Evolutionary conservation across 2,329 filamentous ascomycete species (phyloP).

Genomic region (Fonsecaea nubica): DNA sequence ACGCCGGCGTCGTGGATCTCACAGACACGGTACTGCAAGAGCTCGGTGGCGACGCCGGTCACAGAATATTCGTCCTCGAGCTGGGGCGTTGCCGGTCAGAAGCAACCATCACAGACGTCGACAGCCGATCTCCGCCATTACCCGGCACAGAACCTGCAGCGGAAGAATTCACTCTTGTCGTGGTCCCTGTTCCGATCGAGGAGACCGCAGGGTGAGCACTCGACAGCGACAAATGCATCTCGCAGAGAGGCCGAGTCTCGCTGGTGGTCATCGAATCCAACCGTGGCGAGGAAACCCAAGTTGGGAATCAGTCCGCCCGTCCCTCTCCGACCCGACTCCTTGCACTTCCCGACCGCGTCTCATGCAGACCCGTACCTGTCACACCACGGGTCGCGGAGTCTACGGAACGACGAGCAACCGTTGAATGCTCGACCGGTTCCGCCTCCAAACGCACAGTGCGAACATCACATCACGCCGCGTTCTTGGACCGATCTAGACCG

Average conservation of each 20-base stretch:
- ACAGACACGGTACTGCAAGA: background rate
- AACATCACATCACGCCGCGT: background rate
- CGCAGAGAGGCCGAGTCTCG: background rate
- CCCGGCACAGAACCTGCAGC: background rate
- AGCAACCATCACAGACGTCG: background rate
- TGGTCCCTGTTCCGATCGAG: slow-evolving; percentile 20
- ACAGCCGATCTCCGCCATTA: background rate
- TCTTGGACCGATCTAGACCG: slow-evolving; percentile 20
- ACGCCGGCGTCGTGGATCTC: slow-evolving; percentile 13
- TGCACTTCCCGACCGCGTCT: slow-evolving; percentile 51
- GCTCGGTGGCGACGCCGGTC: slow-evolving; percentile 7
- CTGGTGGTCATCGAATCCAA: slow-evolving; percentile 7
- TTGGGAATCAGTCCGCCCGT: slow-evolving; percentile 18
- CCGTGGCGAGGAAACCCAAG: background rate
- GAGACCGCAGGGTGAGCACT: background rate
- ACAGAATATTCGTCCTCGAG: slow-evolving; percentile 6
- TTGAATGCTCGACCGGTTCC: background rate
- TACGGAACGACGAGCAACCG: background rate
- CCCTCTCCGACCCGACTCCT: slow-evolving; percentile 16
- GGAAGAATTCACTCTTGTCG: slow-evolving; percentile 14
- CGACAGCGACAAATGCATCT: background rate
- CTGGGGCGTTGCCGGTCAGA: background rate
- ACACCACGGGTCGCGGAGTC: background rate
- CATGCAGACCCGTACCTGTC: slow-evolving; percentile 70
- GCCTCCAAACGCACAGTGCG: background rate